Evolutionary conservation across 805 yeast species (phyloP).

Genomic region (Candida tibetensis): DNA sequence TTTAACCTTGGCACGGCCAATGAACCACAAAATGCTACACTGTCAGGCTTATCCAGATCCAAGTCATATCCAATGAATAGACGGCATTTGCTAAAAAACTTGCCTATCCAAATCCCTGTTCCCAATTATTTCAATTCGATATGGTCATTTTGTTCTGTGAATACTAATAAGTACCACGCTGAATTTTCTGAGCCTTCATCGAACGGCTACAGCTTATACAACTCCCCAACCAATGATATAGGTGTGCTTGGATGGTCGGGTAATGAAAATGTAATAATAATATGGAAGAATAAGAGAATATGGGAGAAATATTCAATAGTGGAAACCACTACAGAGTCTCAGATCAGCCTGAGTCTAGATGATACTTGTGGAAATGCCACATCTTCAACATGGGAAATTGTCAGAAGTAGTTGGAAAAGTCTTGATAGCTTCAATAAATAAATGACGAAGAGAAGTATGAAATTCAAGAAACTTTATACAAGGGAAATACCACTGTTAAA

Average conservation of each 20-base stretch:
- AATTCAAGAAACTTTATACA: too few relatives aligned
- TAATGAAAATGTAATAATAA: constrained; percentile 66
- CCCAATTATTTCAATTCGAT: constrained; percentile 72
- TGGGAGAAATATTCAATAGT: constrained; percentile 86
- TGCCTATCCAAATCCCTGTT: constrained; percentile 61
- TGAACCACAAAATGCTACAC: not conserved
- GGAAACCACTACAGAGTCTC: constrained; percentile 36
- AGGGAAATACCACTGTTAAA: too few relatives aligned
- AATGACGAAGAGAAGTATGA: too few relatives aligned
- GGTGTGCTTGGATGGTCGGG: constrained; percentile 68
- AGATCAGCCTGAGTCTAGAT: constrained; percentile 4
- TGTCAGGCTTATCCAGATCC: constrained; percentile 1
- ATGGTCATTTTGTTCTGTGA: constrained; percentile 83
- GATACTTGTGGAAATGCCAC: constrained; percentile 8
- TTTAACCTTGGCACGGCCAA: constrained; percentile 46
- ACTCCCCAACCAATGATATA: constrained; percentile 17
- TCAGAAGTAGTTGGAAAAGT: constrained; percentile 70
- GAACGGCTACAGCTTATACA: not conserved
- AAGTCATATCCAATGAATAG: constrained; percentile 40
- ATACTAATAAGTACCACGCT: constrained; percentile 43
- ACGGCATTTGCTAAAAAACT: constrained; percentile 60
- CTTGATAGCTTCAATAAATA: constrained; percentile 38
- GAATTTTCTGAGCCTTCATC: constrained; percentile 7
- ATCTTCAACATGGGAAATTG: constrained; percentile 53
- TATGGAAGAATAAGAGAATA: constrained; percentile 70